Percentiles rank a stretch among this genome's conserved stretches.
These are phyloP conservation scores for Chalciporus chontae DNA, from an alignment of 768 basidiomycete species.

Conservation along the genomic window DNA sequence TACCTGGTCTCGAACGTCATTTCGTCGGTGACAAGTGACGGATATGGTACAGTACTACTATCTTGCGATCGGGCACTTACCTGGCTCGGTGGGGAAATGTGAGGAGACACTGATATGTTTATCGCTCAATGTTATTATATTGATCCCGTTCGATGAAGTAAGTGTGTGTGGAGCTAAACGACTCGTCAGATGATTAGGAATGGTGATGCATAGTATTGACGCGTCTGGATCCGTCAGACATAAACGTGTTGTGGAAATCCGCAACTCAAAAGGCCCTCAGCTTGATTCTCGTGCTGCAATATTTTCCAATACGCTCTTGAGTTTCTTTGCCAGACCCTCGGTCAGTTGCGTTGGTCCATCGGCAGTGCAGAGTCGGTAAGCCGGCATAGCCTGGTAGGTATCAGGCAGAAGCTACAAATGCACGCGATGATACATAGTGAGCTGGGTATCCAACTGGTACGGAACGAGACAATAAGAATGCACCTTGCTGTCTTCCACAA, in stretches of 20 bases:
- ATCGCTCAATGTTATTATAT: not conserved
- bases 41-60: no score
- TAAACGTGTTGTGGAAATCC: not conserved
- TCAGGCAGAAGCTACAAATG: slow-evolving; percentile 53
- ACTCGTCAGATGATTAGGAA: not conserved
- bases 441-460: not conserved
- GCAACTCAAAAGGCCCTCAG: slow-evolving; percentile 1
- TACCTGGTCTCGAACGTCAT: no score
- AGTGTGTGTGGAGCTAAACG: not conserved
- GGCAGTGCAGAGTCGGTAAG: slow-evolving; percentile 75
- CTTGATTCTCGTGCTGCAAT: slow-evolving; percentile 31
- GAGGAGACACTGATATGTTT: no score
- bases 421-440: not conserved
- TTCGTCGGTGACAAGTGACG: no score
- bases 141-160: not conserved
- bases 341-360: slow-evolving; percentile 72
- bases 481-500: slow-evolving; percentile 68
- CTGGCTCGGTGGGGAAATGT: no score
- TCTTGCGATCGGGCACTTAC: no score
- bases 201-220: not conserved
- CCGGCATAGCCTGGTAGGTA: slow-evolving; percentile 82
- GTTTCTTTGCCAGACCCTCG: slow-evolving; percentile 53
- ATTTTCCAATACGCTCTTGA: slow-evolving; percentile 38
- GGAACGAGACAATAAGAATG: slow-evolving; percentile 7
- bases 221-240: not conserved